phyloP scores from a whole-genome alignment of 139 green algal genomes.

The Volvox africanus region DNA sequence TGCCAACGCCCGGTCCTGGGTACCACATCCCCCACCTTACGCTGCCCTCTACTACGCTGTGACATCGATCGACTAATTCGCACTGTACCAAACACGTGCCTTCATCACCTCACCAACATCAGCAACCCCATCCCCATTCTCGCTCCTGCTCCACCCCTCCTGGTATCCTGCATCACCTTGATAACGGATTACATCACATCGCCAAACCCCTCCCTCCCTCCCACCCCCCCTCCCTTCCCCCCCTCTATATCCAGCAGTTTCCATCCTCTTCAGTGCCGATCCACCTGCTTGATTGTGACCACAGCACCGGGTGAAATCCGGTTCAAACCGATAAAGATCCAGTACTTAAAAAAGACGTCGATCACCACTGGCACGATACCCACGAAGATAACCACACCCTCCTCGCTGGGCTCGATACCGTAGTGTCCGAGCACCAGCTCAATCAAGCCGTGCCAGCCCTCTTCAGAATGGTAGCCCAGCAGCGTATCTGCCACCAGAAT shows the following conservation, averaged over 20 bases:
- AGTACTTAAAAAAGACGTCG: slow-evolving; percentile 94
- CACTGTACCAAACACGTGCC: no score
- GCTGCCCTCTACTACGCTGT: no score
- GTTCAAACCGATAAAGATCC: slow-evolving; percentile 92
- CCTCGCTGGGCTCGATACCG: slow-evolving; percentile 80
- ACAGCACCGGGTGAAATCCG: slow-evolving; percentile 83
- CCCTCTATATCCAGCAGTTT: no score
- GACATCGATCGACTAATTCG: no score
- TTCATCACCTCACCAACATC: no score
- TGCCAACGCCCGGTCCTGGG: no score
- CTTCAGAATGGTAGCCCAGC: slow-evolving; percentile 94
- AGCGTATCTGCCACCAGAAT: slow-evolving; percentile 90
- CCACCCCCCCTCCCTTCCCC: neutral
- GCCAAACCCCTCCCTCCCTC: neutral
- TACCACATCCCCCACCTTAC: no score
- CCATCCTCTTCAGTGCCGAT: slow-evolving; percentile 77
- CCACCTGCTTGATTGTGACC: slow-evolving; percentile 88
- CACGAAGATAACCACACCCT: slow-evolving; percentile 72
- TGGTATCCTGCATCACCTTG: no score
- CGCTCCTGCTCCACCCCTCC: no score
- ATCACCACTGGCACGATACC: slow-evolving; percentile 86
- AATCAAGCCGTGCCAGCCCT: slow-evolving; percentile 90
- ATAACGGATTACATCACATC: no score
- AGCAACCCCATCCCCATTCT: no score
- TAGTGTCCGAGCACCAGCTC: slow-evolving; percentile 85